Base-by-base conservation (phyloP, 192 early-diverging fungal species). In the Coemansia aciculifera region DNA sequence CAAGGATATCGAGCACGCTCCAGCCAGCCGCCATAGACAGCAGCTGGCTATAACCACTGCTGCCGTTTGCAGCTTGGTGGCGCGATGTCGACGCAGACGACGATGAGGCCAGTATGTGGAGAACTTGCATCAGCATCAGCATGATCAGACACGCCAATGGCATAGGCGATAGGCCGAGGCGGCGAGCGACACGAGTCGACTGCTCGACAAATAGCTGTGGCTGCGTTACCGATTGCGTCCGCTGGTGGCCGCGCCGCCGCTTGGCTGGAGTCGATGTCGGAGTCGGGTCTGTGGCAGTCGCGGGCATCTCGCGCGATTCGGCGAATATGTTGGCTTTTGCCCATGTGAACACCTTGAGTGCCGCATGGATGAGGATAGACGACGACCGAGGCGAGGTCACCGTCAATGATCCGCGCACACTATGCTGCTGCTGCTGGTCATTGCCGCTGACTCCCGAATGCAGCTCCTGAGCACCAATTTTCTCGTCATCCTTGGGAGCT, bases 171-270 rank as follows among this genome's bases (percentile, higher is more conserved):
- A 84, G 69, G 37, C 79, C 85, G 36, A 84, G 73, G 43, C 74
- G 81, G 38, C 79, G 67, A 19, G 81, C 81, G 62, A 82, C 82
- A 21, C 69, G 71, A 52, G 79, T 79, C 10, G 78, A 84, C 63
- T 79, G 81, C 61, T 74, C 77, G 46, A 77, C 69, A 72, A 75
- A 77, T 19, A 81, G 48, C 63, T 77, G 79, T 29, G 79, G 79
- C 66, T 67, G 68, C 4, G 79, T 82, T 17, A 66, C 65, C 10
- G 71, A 73, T 17, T 74, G 73, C 51, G 61, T 57, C 5, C 71
- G 69, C 60, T 49, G 75, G 54, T 72, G 79, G 1, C 49, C 66
- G 38, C 63, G 60, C 5, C 66, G 46, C 21, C 63, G 71, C 4
- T n/a, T 56, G 11, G 31, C 32, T 40, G 59, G 59, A 37, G 39